Evolutionary conservation across 2,329 filamentous ascomycete genomes (phyloP).

Genomic region (Neoascochyta sp.): DNA sequence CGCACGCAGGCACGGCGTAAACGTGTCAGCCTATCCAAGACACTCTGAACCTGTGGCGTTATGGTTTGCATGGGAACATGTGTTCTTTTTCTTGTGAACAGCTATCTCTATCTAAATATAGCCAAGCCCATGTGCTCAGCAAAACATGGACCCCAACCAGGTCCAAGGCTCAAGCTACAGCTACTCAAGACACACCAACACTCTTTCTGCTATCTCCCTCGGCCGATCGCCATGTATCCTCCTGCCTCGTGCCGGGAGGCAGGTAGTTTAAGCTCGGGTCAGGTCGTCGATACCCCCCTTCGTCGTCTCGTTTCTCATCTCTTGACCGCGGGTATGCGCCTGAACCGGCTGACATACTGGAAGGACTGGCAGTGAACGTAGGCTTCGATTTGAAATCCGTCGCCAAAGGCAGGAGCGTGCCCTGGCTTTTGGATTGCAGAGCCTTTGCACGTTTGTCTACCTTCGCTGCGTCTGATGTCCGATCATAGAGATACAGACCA

Average conservation of each 20-base stretch:
- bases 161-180: too few relatives aligned
- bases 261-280: constrained; percentile 56
- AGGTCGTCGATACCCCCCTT: constrained; percentile 43
- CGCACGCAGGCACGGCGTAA: too few relatives aligned
- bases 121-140: too few relatives aligned
- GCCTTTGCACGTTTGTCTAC: constrained; percentile 72
- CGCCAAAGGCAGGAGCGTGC: constrained; percentile 65
- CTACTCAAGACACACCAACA: constrained; percentile 24
- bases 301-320: constrained; percentile 58
- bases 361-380: constrained; percentile 41
- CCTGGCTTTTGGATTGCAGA: constrained; percentile 59
- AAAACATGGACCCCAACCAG: too few relatives aligned
- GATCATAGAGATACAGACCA: constrained; percentile 92
- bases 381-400: constrained; percentile 28
- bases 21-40: too few relatives aligned
- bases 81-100: too few relatives aligned
- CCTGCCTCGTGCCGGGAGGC: constrained; percentile 75
- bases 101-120: too few relatives aligned
- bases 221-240: constrained; percentile 68
- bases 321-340: constrained; percentile 30
- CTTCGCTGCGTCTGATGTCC: constrained; percentile 82
- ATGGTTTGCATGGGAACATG: too few relatives aligned
- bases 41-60: too few relatives aligned
- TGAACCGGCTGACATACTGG: constrained; percentile 35
- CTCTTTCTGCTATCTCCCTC: constrained; percentile 19